Evolutionary conservation across 176 grass and related monocot species (phyloP), one percentile per base, ranked within the genome.

Genomic region (Tillandsia fasciculata): DNA sequence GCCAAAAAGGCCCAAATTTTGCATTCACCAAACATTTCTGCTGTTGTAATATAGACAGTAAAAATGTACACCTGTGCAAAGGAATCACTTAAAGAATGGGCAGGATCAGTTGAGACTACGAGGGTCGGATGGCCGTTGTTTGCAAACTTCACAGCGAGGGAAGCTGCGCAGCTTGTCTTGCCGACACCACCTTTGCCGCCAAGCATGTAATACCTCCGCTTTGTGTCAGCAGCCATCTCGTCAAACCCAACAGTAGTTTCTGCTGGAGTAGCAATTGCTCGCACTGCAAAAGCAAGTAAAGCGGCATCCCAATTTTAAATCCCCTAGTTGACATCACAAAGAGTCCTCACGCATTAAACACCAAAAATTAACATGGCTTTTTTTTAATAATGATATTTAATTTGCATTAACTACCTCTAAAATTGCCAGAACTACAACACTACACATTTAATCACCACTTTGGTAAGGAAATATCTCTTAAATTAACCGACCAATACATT

Each of bases 181-280:
- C 86, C 81, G n/a, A 84, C 81, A 50, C 86, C 81, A 11, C 81
- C 77, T 74, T 84, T 81, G 50, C 81, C 81, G 53, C 81, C 81
- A 52, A 88, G 2, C 58, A 88, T 52, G 20, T 70, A 84, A 68
- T 66, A 77, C 69, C 26, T 80, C 59, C 29, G 70, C 26, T 71
- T 24, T 18, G 49, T 12, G 12, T 68, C 63, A 63, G 82, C 24
- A 80, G 75, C 78, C 68, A 83, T 72, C 48, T 28, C 50, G 10
- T 76, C 82, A 13, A 69, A 68, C 29, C 76, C 80, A 54, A 64
- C 64, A 2, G 56, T 61, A 20, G 56, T 18, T 61, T 61, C 56
- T 9, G n/a, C 13, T 9, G 56, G 56, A 61, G 56, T 61, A 20
- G 56, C 56, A 61, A 61, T 61, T 10, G 56, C 15, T 20, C n/a